phyloP scores from a whole-genome alignment of 768 basidiomycete species.

The Trametes elegans region DNA sequence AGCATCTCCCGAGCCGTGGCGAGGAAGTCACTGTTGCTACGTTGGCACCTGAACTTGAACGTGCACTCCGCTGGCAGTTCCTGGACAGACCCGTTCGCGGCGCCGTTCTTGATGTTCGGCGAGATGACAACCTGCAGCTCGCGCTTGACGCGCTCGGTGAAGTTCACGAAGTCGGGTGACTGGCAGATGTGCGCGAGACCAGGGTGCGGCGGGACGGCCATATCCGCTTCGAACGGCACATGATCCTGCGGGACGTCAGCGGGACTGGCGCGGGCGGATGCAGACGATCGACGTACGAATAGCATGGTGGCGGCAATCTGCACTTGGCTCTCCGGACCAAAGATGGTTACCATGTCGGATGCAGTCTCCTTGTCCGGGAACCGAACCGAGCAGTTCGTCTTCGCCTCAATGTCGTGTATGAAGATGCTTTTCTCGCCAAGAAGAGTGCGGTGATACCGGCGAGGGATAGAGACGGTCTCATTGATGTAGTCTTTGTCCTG shows the following conservation, averaged over 20 bases:
- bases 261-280: not conserved
- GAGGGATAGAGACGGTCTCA: slow-evolving; percentile 90
- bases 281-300: slow-evolving; percentile 32
- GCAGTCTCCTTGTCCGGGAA: slow-evolving; percentile 94
- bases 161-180: slow-evolving; percentile 80
- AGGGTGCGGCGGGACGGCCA: slow-evolving; percentile 80
- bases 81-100: slow-evolving; percentile 51
- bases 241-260: slow-evolving; percentile 64
- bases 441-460: slow-evolving; percentile 91
- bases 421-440: slow-evolving; percentile 97
- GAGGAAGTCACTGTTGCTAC: slow-evolving; percentile 92
- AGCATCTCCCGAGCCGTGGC: slow-evolving; percentile 88
- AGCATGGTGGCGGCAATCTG: slow-evolving; percentile 97
- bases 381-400: slow-evolving; percentile 90
- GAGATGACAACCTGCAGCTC: slow-evolving; percentile 91
- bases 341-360: slow-evolving; percentile 94
- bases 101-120: slow-evolving; percentile 65
- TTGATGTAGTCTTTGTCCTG: slow-evolving; percentile 97
- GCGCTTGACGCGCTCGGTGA: slow-evolving; percentile 88
- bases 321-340: slow-evolving; percentile 95
- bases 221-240: slow-evolving; percentile 94
- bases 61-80: slow-evolving; percentile 72
- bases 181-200: slow-evolving; percentile 76
- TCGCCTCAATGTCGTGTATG: slow-evolving; percentile 94
- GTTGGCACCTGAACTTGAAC: slow-evolving; percentile 94